A percentile compares a stretch with the other conserved stretches of the same genome.
phyloP scores from a whole-genome alignment of 192 early-diverging fungal species.

The Geranomyces michiganensis region DNA sequence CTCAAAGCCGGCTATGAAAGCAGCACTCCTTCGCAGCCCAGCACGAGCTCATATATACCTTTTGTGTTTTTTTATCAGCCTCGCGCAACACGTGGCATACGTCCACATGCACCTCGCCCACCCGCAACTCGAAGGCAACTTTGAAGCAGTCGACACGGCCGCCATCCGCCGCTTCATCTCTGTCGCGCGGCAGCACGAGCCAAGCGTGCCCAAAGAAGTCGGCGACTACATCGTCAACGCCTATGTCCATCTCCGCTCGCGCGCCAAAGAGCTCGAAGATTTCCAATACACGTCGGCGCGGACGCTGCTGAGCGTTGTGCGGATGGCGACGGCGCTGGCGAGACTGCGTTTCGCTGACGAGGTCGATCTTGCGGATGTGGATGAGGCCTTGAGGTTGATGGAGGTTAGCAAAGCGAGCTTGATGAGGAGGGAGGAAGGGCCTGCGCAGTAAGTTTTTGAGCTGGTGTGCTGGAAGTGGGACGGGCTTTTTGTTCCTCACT shows the following conservation, averaged over 20 bases:
- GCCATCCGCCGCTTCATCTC: conserved; percentile 89
- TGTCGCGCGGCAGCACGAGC: conserved; percentile 71
- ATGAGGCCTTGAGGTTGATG: conserved; percentile 85
- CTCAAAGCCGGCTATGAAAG: neutral
- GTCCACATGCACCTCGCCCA: conserved; percentile 86
- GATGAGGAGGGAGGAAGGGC: conserved; percentile 58
- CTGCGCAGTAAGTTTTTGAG: conserved; percentile 42
- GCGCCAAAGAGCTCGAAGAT: conserved; percentile 48
- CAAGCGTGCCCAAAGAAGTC: conserved; percentile 72
- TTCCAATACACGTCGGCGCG: conserved; percentile 82
- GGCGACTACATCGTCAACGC: conserved; percentile 87
- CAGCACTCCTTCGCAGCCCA: neutral
- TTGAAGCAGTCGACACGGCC: conserved; percentile 67
- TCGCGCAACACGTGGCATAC: conserved; percentile 90
- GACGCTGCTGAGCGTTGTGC: conserved; percentile 85
- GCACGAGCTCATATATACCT: neutral
- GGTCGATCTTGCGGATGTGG: conserved; percentile 76
- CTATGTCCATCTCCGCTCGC: conserved; percentile 75
- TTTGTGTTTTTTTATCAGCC: conserved; percentile 27
- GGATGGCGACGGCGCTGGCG: conserved; percentile 79
- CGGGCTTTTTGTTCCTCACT: no score
- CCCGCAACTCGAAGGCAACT: conserved; percentile 65
- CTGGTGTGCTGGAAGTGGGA: no score
- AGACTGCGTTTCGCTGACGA: conserved; percentile 72
- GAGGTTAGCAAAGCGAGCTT: conserved; percentile 89